A percentile compares a stretch with the other conserved stretches of the same genome.
These are phyloP conservation scores for Leucaena leucocephala DNA, from an alignment of 306 rosid genomes.

Conservation along the genomic window DNA sequence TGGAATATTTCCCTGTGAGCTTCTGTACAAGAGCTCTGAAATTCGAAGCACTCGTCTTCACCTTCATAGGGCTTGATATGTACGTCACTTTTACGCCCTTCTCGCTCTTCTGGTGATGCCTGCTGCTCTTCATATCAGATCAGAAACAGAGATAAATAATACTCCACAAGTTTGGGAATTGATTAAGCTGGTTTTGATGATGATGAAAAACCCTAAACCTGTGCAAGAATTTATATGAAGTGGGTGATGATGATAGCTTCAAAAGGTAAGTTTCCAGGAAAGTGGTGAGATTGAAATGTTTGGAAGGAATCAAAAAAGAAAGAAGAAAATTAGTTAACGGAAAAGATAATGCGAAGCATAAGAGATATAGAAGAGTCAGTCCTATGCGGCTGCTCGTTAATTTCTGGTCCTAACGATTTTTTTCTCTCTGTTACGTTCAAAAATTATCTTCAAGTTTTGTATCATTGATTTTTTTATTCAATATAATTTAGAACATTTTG, in stretches of 20 bases:
- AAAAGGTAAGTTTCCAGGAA: slow-evolving; percentile 35
- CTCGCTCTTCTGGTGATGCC: slow-evolving; percentile 27
- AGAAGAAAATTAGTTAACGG: not conserved
- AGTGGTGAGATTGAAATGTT: not conserved
- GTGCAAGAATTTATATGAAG: not conserved
- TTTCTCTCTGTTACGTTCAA: not conserved
- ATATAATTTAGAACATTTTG: too few species aligned
- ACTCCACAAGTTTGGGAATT: not conserved
- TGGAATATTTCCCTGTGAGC: slow-evolving; percentile 78
- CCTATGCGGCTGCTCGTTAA: not conserved
- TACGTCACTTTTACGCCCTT: slow-evolving; percentile 69
- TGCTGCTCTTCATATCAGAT: slow-evolving; percentile 39
- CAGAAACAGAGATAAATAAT: not conserved
- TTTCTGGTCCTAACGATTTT: not conserved
- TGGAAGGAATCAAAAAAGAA: not conserved
- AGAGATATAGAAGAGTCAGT: not conserved
- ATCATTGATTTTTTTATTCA: too few species aligned
- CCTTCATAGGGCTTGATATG: slow-evolving; percentile 88
- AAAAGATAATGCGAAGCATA: too few species aligned
- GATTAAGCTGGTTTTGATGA: not conserved
- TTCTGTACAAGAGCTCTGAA: slow-evolving; percentile 82
- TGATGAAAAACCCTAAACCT: not conserved
- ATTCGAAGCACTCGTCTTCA: slow-evolving; percentile 68
- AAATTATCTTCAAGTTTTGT: not conserved
- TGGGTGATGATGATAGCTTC: slow-evolving; percentile 25